These are phyloP conservation scores for Globisporangium nodosum DNA, from an alignment of 352 stramenopile species.

Conservation along the genomic window DNA sequence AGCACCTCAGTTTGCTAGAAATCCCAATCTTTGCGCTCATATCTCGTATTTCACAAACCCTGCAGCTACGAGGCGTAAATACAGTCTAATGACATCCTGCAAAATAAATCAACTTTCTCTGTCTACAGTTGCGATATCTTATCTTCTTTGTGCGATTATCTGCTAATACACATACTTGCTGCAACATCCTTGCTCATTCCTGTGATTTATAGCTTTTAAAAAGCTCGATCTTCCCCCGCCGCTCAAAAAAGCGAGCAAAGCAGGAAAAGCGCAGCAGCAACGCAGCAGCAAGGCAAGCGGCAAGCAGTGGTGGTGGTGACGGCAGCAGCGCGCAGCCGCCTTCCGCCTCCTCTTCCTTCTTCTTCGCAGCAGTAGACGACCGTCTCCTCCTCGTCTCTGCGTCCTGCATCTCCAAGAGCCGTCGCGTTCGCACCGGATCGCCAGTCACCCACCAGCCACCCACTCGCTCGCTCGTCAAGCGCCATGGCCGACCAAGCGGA, in stretches of 20 bases:
- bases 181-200: too few species aligned
- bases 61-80: too few species aligned
- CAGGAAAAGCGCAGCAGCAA: background rate
- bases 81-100: too few species aligned
- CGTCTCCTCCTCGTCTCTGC: background rate
- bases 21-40: too few species aligned
- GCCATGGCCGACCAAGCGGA: constrained; percentile 73
- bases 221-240: constrained; percentile 1
- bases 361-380: background rate
- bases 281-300: background rate
- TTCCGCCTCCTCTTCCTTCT: background rate
- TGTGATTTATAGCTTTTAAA: too few species aligned
- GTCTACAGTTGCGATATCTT: too few species aligned
- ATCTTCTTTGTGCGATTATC: too few species aligned
- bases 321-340: background rate
- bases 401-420: background rate
- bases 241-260: constrained; percentile 1
- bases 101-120: too few species aligned
- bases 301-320: background rate
- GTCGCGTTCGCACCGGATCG: too few species aligned
- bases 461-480: background rate
- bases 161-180: too few species aligned
- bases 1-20: too few species aligned
- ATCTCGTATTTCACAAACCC: too few species aligned
- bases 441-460: background rate